Evolutionary conservation across 768 basidiomycete species (phyloP).

Genomic region (Rhodotorula graminis): DNA sequence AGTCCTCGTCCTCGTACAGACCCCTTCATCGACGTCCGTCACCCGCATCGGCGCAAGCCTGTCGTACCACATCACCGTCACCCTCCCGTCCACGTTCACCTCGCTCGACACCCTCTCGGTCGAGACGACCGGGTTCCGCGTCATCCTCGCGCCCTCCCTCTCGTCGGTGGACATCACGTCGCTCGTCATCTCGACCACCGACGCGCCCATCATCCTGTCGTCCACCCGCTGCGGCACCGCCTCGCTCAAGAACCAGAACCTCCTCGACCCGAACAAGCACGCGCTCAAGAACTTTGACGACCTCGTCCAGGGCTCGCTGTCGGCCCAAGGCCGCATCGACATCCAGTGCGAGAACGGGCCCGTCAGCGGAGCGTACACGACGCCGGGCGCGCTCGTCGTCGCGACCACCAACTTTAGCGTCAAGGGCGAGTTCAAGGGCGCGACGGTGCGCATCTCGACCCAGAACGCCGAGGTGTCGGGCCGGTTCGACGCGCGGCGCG

Average conservation of each 20-base stretch:
- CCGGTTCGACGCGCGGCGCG: not conserved
- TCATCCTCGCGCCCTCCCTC: conserved; percentile 7
- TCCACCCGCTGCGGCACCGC: not conserved
- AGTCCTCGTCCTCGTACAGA: too few species aligned
- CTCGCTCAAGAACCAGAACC: not conserved
- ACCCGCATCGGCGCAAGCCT: conserved; percentile 1
- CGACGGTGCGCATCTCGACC: not conserved
- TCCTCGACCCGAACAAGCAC: conserved; percentile 3
- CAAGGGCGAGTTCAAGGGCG: not conserved
- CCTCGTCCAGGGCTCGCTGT: conserved; percentile 5
- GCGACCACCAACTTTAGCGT: not conserved
- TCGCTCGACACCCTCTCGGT: conserved; percentile 4
- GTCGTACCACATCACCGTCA: conserved; percentile 23
- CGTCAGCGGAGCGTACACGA: not conserved
- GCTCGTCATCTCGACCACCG: conserved; percentile 6
- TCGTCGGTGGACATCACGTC: not conserved
- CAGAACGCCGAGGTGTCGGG: not conserved
- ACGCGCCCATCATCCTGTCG: conserved; percentile 5
- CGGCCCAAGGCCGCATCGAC: not conserved
- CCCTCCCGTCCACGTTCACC: conserved; percentile 2
- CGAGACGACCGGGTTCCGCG: conserved; percentile 3
- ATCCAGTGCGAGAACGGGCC: conserved; percentile 4
- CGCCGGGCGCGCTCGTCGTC: not conserved
- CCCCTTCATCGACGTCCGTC: not conserved
- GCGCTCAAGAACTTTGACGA: conserved; percentile 5